Evolutionary conservation across 306 rosid genomes (phyloP), one percentile per base, ranked within the genome.

Genomic region (Mucuna pruriens): DNA sequence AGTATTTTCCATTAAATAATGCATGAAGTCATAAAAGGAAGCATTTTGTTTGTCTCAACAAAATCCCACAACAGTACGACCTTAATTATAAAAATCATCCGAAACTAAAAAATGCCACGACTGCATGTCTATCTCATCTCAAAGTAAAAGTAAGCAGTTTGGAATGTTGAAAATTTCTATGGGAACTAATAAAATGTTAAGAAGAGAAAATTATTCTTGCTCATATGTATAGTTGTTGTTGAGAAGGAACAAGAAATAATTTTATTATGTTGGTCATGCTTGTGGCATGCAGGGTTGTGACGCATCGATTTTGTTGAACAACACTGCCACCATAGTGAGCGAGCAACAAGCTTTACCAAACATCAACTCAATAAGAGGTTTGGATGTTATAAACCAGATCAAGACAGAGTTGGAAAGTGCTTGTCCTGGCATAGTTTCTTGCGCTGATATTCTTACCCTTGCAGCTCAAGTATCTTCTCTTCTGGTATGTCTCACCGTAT

Each of bases 381-480:
- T 86, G 48, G 85, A 88, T 44, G 91, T 89, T 3, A 84, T 91
- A 2, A 89, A 89, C 6, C 33, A 80, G 26, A 91, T 91, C 40
- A 91, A 91, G 31, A 49, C 87, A 0, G 92, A 79, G 0, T 66
- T 91, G 7, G 92, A 91, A 54, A 54, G 38, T 0, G 77, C 78
- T 51, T 87, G 95, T 22, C 91, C 92, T 0, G 20, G 40, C 7
- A 60, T 16, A 0, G 92, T 91, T 65, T 91, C 95, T 17, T 91
- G 92, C 22, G 92, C 92, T 29, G 92, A 86, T 61, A 86, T 88
- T 62, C 92, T 91, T n/a, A 62, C 95, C 31, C 65, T 91, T 60
- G 91, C 95, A 0, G 82, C 95, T 42, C 67, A 87, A 84, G 64
- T 77, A 9, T 89, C 92, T 7, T 78, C 87, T n/a, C 1, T 5